Base-by-base conservation (phyloP, 352 stramenopile species). In the Phytophthora uliginosa region DNA sequence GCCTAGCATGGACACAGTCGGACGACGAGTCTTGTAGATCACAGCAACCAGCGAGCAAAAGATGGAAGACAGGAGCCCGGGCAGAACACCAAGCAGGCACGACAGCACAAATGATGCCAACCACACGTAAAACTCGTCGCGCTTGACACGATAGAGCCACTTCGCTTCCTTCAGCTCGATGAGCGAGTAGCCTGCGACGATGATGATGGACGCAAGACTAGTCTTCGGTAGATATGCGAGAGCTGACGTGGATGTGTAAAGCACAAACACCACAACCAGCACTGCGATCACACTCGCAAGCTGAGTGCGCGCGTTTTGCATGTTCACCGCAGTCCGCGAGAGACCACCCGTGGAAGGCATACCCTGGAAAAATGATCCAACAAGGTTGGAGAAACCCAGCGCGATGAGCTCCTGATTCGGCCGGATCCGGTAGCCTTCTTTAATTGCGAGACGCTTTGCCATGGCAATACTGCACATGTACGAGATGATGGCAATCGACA, bases 401-500 rank as follows among this genome's bases (percentile, higher is more conserved):
- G 87, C 93, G 7, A 98, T 77, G 12, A 99, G 82, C 74, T 99
- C 96, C 59, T 97, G 83, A 72, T 95, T 95, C 3, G 89, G 77
- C 18, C 85, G 77, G 52, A 97, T 93, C 58, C 93, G 77, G 67
- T 95, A 94, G 9, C 85, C 88, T 68, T 93, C 89, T 38, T 94
- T 91, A 7, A 84, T 84, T 0, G 94, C 93, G 18, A 98, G 69
- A 47, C 88, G 85, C 63, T 97, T 97, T 34, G 88, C 91, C 57
- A 98, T 97, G 4, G 92, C 91, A 73, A 98, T 86, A 48, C 89
- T 97, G 66, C 96, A 91, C 85, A 98, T 97, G 82, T 98, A 98
- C 24, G 92, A 94, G n/a, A 98, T 86, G 66, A 98, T 82, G 1
- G 83, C 82, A 65, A 98, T 97, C 42, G 84, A 86, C 9, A 97